A percentile compares a stretch with the other conserved stretches of the same genome.
phyloP scores from a whole-genome alignment of 257 asterid genomes.

The Jacaranda mimosifolia region DNA sequence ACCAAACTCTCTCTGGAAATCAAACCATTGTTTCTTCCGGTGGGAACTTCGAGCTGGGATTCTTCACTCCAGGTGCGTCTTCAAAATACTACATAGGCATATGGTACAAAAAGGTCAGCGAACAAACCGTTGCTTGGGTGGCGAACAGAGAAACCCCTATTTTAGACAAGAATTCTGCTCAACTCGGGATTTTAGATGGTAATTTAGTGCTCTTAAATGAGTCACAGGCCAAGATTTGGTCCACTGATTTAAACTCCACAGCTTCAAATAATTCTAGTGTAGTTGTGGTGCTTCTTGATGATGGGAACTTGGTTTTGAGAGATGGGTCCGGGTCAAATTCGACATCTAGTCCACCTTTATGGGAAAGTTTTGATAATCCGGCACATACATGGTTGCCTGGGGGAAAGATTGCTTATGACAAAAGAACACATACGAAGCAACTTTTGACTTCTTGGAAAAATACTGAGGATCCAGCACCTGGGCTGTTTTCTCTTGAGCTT shows the following conservation, averaged over 20 bases:
- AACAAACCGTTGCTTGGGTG: constrained; percentile 59
- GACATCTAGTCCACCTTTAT: constrained; percentile 31
- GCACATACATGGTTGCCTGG: constrained; percentile 79
- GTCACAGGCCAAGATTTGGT: constrained; percentile 54
- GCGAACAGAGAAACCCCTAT: constrained; percentile 68
- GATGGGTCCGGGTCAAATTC: constrained; percentile 42
- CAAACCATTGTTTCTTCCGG: constrained; percentile 60
- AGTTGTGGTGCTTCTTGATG: constrained; percentile 64
- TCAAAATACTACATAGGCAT: constrained; percentile 56
- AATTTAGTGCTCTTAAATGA: constrained; percentile 58
- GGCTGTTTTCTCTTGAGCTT: constrained; percentile 71
- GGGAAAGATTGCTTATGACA: constrained; percentile 62
- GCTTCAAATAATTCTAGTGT: constrained; percentile 27
- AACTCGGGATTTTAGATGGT: constrained; percentile 42
- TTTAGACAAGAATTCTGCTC: constrained; percentile 40
- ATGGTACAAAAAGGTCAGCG: constrained; percentile 52
- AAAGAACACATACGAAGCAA: constrained; percentile 48
- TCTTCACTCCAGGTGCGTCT: constrained; percentile 58
- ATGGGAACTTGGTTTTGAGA: constrained; percentile 69
- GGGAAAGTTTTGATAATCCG: constrained; percentile 77
- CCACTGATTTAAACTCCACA: constrained; percentile 51
- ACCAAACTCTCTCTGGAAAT: constrained; percentile 49
- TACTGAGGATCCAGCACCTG: constrained; percentile 77
- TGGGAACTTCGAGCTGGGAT: constrained; percentile 51
- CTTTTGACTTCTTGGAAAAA: constrained; percentile 82